A percentile compares a stretch with the other conserved stretches of the same genome.
phyloP scores from a whole-genome alignment of 352 stramenopile species.

The Phytopythium ostracodes region DNA sequence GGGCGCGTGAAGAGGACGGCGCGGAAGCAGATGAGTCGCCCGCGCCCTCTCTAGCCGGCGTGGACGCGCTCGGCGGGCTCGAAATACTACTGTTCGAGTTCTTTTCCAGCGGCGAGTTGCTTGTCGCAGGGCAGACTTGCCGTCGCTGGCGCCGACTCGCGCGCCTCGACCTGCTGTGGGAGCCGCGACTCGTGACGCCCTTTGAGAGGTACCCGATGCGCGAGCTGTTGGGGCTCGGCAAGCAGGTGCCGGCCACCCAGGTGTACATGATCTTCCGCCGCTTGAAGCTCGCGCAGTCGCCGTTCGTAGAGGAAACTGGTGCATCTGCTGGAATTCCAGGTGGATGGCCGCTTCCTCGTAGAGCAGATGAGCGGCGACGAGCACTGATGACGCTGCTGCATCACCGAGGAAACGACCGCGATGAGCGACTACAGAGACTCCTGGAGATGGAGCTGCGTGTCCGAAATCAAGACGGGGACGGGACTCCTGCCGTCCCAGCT shows the following conservation, averaged over 20 bases:
- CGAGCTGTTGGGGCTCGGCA: constrained; percentile 37
- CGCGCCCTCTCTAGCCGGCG: constrained; percentile 19
- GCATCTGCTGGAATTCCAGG: neutral
- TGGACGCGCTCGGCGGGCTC: constrained; percentile 47
- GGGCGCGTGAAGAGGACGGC: neutral
- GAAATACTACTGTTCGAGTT: constrained; percentile 67
- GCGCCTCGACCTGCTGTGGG: constrained; percentile 61
- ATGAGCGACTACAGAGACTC: constrained; percentile 6
- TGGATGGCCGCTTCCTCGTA: neutral
- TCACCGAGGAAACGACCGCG: constrained; percentile 1
- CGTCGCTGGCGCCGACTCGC: constrained; percentile 48
- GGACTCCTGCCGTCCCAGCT: neutral
- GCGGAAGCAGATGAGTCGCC: neutral
- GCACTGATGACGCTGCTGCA: constrained; percentile 3
- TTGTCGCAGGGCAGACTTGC: constrained; percentile 46
- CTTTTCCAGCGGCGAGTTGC: constrained; percentile 38
- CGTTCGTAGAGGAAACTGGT: constrained; percentile 6
- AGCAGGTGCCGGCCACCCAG: constrained; percentile 54
- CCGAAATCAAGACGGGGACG: neutral
- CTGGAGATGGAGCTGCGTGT: constrained; percentile 8
- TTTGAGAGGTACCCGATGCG: constrained; percentile 65
- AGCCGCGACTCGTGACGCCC: constrained; percentile 53
- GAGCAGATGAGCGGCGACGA: neutral
- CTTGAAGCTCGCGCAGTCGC: constrained; percentile 29
- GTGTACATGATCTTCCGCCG: constrained; percentile 72